Evolutionary conservation across 1,284 basidiomycete genomes (phyloP), one percentile per base, ranked within the genome.

Genomic region (Trichosporon sp.): DNA sequence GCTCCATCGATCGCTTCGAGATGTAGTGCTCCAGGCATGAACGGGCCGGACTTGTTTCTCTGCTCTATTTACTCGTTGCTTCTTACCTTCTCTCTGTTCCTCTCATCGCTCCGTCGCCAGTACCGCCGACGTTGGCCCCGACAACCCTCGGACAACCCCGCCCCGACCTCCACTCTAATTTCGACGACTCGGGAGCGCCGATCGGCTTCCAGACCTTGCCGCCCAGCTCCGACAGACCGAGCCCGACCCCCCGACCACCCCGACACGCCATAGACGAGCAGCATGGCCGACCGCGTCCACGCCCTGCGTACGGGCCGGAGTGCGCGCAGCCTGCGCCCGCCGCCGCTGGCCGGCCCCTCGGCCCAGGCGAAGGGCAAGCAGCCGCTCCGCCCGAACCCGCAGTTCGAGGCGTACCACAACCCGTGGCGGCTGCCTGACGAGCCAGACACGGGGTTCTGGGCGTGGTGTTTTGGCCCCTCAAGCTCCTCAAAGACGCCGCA

Each of bases 361-460:
- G 1, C 27, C 56, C 13, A 9, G 7, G 6, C 29, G 1, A 60
- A 60, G 27, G 56, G 56, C 27, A 60, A 60, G 18, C 15, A 21
- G 15, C 56, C 56, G 18, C 18, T 60, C 7, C 56, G 56, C 27
- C 15, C 27, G 13, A 60, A 60, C 11, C 56, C 56, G 15, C 56
- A 60, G 18, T 60, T 60, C 29, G 56, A 60, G 5, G 56, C 56
- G 56, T 60, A 60, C 56, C 56, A 60, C 56, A 60, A 60, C 18
- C 56, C 56, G 29, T 60, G 27, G 27, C 27, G 29, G 13, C 21
- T 58, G 13, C 29, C 56, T 1, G 56, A 29, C 18, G 56, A 60
- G 9, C 27, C 56, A 13, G 27, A 18, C 21, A 21, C 25, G 15
- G 21, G 47, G 21, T 60, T 31, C 29, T 31, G 27, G 27, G 11